Percentiles rank a stretch among this genome's conserved stretches.
Evolutionary conservation across 371 early-diverging fungal species (phyloP).

Genomic region (Mucor ambiguus): DNA sequence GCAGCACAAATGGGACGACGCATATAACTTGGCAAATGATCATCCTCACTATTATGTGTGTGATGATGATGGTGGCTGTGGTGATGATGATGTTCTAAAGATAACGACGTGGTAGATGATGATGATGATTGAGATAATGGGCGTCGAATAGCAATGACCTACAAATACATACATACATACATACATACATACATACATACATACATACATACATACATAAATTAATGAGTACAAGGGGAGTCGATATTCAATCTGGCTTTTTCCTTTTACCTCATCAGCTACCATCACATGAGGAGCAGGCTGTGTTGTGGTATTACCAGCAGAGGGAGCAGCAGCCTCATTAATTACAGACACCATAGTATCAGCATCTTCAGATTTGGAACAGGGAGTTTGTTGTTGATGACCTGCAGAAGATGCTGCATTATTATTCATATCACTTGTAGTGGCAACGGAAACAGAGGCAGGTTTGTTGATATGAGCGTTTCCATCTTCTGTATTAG

Average conservation of each 20-base stretch:
- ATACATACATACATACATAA: neutral
- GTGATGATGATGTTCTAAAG: neutral
- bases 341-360: neutral
- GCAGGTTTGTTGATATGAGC: neutral
- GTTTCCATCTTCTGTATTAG: neutral
- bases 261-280: slow-evolving; percentile 12
- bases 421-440: neutral
- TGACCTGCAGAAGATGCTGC: slow-evolving; percentile 4
- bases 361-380: neutral
- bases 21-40: slow-evolving; percentile 24
- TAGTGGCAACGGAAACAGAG: neutral
- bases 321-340: neutral
- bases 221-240: neutral
- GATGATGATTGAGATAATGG: neutral
- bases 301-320: neutral
- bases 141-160: neutral
- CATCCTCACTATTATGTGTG: neutral
- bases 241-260: neutral
- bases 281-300: neutral
- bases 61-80: neutral
- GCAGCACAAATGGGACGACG: slow-evolving; percentile 28
- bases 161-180: neutral
- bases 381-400: slow-evolving; percentile 13
- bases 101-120: neutral
- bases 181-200: neutral